Evolutionary conservation across 306 rosid species (phyloP), one percentile per base, ranked within the genome.

Genomic region (Cicer cuneatum): DNA sequence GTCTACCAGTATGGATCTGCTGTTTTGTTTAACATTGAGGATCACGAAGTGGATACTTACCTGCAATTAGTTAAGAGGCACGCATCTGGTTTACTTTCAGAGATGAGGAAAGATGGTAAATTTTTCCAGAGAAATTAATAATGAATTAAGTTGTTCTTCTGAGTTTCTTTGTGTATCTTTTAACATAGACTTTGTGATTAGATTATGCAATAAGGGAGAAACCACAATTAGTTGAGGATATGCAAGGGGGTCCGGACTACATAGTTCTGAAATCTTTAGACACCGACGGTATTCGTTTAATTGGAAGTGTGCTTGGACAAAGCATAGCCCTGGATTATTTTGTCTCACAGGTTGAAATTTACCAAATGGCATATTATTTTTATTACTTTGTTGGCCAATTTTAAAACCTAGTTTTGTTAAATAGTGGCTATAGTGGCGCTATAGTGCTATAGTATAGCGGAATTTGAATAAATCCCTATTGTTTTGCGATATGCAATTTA

Each of bases 321-420:
- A 94, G 99, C 80, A 94, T 92, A 86, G 99, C 97, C 57, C 89
- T 94, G 80, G 99, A 94, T 82, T 94, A 94, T 85, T 92, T 94
- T 84, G 97, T 94, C 69, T 94, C 99, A 5, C 99, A 94, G 97
- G 99, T 92, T 69, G 71, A 38, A 69, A 73, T 58, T 35, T 12
- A 69, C 10, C 46, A 58, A 42, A 66, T 51, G 49, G 35, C 56
- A 46, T 56, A 33, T 24, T 57, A 38, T 37, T 65, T 69, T 57
- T 29, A 39, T 15, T 46, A 79, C 9, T 45, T 29, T 66, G 73
- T 6, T 38, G 15, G 19, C 56, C 35, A 76, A 42, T 60, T 74
- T 21, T 54, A 51, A 72, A 45, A 66, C 14, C 12, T 29, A 29
- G 33, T 29, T 29, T 29, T 29, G 33, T 29, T 29, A 29, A 29